phyloP scores from a whole-genome alignment of 2,329 filamentous ascomycete species.

The Botrytis medusae region DNA sequence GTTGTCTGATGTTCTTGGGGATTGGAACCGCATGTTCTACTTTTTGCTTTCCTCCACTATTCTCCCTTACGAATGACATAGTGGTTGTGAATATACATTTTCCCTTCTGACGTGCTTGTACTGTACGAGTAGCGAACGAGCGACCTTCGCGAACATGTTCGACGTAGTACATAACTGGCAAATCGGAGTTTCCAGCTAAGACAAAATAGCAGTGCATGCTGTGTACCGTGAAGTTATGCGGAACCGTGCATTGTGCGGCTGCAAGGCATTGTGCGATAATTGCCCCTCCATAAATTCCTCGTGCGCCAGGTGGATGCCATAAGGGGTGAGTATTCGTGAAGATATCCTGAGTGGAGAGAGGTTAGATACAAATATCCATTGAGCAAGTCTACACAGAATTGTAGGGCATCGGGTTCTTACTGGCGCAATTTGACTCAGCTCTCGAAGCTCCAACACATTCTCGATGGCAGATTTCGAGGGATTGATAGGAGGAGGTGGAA shows the following conservation, averaged over 20 bases:
- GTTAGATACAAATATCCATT: background rate
- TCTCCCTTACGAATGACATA: conserved; percentile 77
- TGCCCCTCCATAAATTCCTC: conserved; percentile 89
- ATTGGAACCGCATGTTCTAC: conserved; percentile 66
- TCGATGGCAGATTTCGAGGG: conserved; percentile 77
- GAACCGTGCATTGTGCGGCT: conserved; percentile 85
- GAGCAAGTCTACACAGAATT: conserved; percentile 21
- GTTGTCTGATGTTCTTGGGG: conserved; percentile 47
- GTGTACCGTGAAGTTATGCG: conserved; percentile 77
- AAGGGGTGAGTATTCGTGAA: conserved; percentile 92
- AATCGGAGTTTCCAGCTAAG: conserved; percentile 78
- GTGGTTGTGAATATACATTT: conserved; percentile 94
- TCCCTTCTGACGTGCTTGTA: conserved; percentile 89
- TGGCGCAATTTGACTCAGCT: conserved; percentile 71
- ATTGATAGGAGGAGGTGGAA: conserved; percentile 73
- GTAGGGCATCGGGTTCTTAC: conserved; percentile 47
- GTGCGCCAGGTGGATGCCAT: conserved; percentile 89
- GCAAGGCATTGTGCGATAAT: conserved; percentile 90
- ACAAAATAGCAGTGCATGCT: conserved; percentile 99
- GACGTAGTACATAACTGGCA: conserved; percentile 92
- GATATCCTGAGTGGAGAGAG: conserved; percentile 60
- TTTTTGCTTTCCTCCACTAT: conserved; percentile 50
- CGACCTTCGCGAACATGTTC: conserved; percentile 89
- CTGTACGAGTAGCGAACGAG: conserved; percentile 87
- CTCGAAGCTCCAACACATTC: conserved; percentile 83